Evolutionary conservation across 2,329 filamentous ascomycete species (phyloP), one percentile per base, ranked within the genome.

Genomic region (Xylaria sp.): DNA sequence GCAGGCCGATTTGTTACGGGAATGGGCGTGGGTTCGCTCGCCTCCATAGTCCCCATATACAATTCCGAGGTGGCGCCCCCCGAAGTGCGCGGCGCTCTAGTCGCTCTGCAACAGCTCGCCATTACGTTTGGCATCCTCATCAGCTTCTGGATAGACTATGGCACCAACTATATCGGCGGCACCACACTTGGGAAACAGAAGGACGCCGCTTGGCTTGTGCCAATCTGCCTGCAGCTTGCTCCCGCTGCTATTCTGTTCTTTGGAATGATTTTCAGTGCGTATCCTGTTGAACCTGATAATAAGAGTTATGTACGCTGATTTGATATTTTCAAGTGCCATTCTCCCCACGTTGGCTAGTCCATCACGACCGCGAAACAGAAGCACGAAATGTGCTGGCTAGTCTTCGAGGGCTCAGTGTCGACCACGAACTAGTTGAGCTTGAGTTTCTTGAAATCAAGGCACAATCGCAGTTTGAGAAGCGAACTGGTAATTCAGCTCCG

Each of bases 361-460:
- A 93, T 77, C 76, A 80, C 64, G 75, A 65, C 66, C 89, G 91
- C 44, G 91, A 94, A 75, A 85, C 85, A 0, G 92, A 94, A 77
- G 91, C 90, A 0, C 87, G 88, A 18, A 77, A 78, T 10, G 88
- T 90, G 0, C 84, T 95, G 0, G 88, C 91, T 0, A 83, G 78
- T 59, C 87, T 95, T 2, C 89, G 93, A 28, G 85, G 84, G 6
- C 85, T 93, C 0, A 78, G 87, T 0, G 76, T 82, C 18, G 86
- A 91, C 71, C 86, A 94, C 75, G 89, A 92, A 66, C 85, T 93
- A 0, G 87, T 94, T 46, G 87, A 91, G 72, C 84, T 94, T 1
- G 93, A 95, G 75, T 94, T 91, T 76, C 86, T 94, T n/a, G 92
- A 95, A 78, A 94, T 95, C 81, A 92, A 93, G 78, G 91, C 92